Conservation (phyloP, 768 basidiomycete genomes). For the Astraeus odoratus region DNA sequence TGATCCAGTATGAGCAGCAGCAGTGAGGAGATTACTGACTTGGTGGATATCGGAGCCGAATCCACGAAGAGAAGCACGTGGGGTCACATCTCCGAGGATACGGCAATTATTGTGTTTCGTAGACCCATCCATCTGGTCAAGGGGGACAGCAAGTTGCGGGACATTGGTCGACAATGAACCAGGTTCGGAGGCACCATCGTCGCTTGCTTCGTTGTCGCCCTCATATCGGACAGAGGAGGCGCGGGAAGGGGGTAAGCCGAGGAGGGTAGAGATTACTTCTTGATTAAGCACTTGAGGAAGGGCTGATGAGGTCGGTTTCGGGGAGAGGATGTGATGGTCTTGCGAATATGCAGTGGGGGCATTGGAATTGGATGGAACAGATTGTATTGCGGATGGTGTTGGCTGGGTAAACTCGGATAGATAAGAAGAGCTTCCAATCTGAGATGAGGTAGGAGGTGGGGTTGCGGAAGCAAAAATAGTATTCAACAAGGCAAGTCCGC, state of each 20-base stretch:
- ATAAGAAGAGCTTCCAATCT: too few relatives aligned
- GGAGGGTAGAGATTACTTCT: slow-evolving; percentile 58
- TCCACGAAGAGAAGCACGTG: slow-evolving; percentile 40
- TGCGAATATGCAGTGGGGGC: slow-evolving; percentile 20
- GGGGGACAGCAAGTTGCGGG: slow-evolving; percentile 27
- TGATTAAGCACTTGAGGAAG: slow-evolving; percentile 64
- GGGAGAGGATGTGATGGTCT: slow-evolving; percentile 41
- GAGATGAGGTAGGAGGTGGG: slow-evolving; percentile 21
- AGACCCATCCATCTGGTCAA: slow-evolving; percentile 10
- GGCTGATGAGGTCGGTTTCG: slow-evolving; percentile 44
- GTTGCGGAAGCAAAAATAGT: slow-evolving; percentile 70
- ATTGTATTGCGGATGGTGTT: slow-evolving; percentile 7
- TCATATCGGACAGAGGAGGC: slow-evolving; percentile 41
- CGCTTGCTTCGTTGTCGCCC: slow-evolving; percentile 48
- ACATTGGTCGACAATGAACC: slow-evolving; percentile 37
- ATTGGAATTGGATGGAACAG: slow-evolving; percentile 7
- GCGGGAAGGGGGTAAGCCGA: slow-evolving; percentile 44
- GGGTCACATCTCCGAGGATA: slow-evolving; percentile 50
- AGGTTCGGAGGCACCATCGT: slow-evolving; percentile 28
- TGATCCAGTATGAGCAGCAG: slow-evolving; percentile 9
- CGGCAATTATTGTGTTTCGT: slow-evolving; percentile 12
- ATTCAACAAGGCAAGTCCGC: slow-evolving; percentile 57
- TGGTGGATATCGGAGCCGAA: slow-evolving; percentile 28
- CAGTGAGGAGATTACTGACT: slow-evolving; percentile 23
- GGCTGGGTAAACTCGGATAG: slow-evolving; percentile 14